A percentile compares a stretch with the other conserved stretches of the same genome.
Evolutionary conservation across 495 filamentous ascomycete species (phyloP).

Genomic region (Polyplosphaeria fusca): DNA sequence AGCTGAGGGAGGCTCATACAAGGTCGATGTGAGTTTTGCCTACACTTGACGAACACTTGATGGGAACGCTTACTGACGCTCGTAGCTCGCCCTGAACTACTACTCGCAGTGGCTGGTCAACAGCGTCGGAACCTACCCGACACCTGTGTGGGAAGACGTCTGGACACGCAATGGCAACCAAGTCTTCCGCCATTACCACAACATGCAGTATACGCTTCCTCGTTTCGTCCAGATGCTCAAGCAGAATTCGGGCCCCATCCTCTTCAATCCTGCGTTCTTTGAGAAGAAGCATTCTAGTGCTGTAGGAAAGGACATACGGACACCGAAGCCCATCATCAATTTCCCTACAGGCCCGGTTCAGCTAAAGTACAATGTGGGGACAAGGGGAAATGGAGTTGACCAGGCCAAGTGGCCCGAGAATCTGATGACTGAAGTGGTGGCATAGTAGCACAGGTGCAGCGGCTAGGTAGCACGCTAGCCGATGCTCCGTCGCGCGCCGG

Average conservation of each 20-base stretch:
- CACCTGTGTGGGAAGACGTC: conserved; percentile 36
- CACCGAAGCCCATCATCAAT: conserved; percentile 34
- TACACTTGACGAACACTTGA: neutral
- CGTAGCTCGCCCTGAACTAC: conserved; percentile 39
- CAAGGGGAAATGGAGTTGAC: conserved; percentile 38
- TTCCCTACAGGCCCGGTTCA: conserved; percentile 35
- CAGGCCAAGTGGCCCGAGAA: conserved; percentile 39
- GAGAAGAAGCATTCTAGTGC: conserved; percentile 32
- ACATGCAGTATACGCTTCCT: conserved; percentile 36
- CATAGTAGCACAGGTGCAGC: too few species aligned
- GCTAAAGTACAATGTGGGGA: conserved; percentile 39
- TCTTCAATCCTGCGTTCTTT: conserved; percentile 39
- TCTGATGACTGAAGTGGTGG: conserved; percentile 37
- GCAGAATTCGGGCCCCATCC: conserved; percentile 19
- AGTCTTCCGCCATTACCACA: conserved; percentile 39
- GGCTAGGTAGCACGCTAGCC: too few species aligned
- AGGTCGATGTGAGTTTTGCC: conserved; percentile 36
- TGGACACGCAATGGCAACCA: conserved; percentile 36
- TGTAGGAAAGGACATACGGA: conserved; percentile 28
- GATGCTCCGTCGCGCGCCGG: too few species aligned
- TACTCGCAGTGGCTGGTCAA: conserved; percentile 42
- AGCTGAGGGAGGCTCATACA: conserved; percentile 37
- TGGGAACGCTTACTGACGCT: neutral
- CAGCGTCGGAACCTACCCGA: conserved; percentile 36
- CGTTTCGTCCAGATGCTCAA: conserved; percentile 33